phyloP scores from a whole-genome alignment of 1,139 yeast genomes.

The Arxiozyma slooffiae region DNA sequence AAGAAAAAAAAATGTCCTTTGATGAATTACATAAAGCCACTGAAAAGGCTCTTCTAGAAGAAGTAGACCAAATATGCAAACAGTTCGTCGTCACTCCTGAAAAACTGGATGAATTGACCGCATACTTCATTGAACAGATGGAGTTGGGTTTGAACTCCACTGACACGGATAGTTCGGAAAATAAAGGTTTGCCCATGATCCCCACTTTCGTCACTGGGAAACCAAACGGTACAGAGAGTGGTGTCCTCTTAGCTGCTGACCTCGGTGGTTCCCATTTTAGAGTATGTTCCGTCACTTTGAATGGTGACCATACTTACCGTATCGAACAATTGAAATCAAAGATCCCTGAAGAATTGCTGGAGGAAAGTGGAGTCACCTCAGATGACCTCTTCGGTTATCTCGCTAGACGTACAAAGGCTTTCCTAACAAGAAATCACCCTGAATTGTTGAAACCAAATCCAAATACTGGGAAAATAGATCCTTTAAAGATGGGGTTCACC shows the following conservation, averaged over 20 bases:
- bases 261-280: conserved; percentile 85
- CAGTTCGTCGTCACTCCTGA: conserved; percentile 48
- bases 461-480: conserved; percentile 19
- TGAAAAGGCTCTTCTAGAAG: conserved; percentile 19
- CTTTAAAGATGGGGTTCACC: conserved; percentile 75
- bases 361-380: conserved; percentile 35
- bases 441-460: conserved; percentile 28
- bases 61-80: conserved; percentile 41
- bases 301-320: conserved; percentile 71
- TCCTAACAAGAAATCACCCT: conserved; percentile 54
- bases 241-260: conserved; percentile 71
- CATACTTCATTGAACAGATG: conserved; percentile 55
- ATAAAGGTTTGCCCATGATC: conserved; percentile 65
- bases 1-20: conserved; percentile 19
- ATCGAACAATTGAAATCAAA: conserved; percentile 63
- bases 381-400: conserved; percentile 59
- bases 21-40: conserved; percentile 22
- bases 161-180: conserved; percentile 29
- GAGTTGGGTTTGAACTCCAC: conserved; percentile 46
- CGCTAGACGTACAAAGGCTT: conserved; percentile 57
- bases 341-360: conserved; percentile 65
- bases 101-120: conserved; percentile 48
- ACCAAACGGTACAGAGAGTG: conserved; percentile 75
- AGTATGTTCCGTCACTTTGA: conserved; percentile 71
- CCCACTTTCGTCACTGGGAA: conserved; percentile 73